Conservation (phyloP, 2,329 filamentous ascomycete species). For the Fusarium piperis region DNA sequence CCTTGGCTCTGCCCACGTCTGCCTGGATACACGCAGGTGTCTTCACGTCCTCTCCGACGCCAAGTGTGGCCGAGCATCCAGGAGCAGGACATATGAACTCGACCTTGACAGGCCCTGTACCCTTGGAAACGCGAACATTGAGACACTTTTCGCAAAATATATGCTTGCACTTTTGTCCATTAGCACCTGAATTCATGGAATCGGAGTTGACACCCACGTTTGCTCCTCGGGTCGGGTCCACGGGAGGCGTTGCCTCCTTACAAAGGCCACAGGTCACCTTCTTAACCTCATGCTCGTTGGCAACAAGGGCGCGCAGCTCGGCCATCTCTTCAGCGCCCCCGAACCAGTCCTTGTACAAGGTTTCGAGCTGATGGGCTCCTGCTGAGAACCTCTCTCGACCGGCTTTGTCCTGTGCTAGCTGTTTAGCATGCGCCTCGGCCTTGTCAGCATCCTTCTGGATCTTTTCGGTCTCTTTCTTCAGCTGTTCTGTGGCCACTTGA, state of each 20-base stretch:
- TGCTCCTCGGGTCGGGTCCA: background rate
- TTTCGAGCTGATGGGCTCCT: background rate
- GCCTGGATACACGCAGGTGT: background rate
- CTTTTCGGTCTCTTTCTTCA: background rate
- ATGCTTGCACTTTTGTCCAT: constrained; percentile 46
- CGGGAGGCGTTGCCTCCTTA: fast-evolving
- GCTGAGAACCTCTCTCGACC: background rate
- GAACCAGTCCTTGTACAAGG: constrained; percentile 12
- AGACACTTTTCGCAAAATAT: constrained; percentile 45
- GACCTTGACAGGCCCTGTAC: fast-evolving
- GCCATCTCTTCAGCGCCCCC: constrained; percentile 34
- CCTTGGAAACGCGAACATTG: background rate
- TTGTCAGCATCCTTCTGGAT: background rate
- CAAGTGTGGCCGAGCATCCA: background rate
- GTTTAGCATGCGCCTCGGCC: background rate
- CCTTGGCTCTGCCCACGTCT: fast-evolving
- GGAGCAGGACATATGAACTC: background rate
- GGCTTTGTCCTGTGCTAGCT: background rate
- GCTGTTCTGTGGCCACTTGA: background rate
- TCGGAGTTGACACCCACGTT: constrained; percentile 7
- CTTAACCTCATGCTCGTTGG: constrained; percentile 12
- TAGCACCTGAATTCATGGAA: background rate
- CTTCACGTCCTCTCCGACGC: background rate
- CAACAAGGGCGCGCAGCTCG: constrained; percentile 8
- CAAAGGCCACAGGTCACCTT: constrained; percentile 20